These are phyloP conservation scores for Cornus suecica DNA, from an alignment of 148 eudicot species.

Conservation along the genomic window DNA sequence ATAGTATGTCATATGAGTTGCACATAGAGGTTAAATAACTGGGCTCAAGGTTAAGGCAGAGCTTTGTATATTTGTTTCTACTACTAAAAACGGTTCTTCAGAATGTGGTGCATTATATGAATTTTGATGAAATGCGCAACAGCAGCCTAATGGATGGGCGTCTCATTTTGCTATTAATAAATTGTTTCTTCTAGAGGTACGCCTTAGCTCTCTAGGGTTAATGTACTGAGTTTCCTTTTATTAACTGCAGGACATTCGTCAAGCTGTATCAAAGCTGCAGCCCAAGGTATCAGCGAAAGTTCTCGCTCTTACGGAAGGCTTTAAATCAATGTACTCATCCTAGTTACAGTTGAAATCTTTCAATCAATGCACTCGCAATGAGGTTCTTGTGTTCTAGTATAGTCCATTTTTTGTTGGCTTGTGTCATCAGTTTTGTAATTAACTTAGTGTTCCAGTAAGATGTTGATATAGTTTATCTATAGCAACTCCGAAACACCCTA, in stretches of 20 bases:
- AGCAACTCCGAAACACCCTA: too few relatives aligned
- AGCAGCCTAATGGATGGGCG: not conserved
- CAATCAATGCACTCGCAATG: too few relatives aligned
- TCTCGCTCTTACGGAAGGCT: conserved; percentile 82
- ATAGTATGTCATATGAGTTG: too few relatives aligned
- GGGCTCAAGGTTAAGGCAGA: not conserved
- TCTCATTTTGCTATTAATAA: not conserved
- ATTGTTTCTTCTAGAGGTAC: not conserved
- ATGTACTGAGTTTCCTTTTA: not conserved
- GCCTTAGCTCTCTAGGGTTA: not conserved
- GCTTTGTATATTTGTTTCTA: not conserved
- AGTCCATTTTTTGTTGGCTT: not conserved
- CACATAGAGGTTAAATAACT: too few relatives aligned
- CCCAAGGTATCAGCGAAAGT: conserved; percentile 84
- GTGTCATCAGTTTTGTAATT: not conserved
- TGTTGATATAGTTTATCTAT: too few relatives aligned
- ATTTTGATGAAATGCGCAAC: not conserved
- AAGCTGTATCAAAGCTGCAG: conserved; percentile 81
- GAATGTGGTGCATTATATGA: not conserved
- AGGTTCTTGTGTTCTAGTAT: conserved; percentile 4
- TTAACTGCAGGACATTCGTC: conserved; percentile 72
- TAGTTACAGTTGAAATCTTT: not conserved
- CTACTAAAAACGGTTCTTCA: too few relatives aligned
- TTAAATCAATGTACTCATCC: conserved; percentile 54
- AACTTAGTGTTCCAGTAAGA: not conserved